These are phyloP conservation scores for Corynespora cassiicola DNA, from an alignment of 2,329 filamentous ascomycete species.

Conservation along the genomic window DNA sequence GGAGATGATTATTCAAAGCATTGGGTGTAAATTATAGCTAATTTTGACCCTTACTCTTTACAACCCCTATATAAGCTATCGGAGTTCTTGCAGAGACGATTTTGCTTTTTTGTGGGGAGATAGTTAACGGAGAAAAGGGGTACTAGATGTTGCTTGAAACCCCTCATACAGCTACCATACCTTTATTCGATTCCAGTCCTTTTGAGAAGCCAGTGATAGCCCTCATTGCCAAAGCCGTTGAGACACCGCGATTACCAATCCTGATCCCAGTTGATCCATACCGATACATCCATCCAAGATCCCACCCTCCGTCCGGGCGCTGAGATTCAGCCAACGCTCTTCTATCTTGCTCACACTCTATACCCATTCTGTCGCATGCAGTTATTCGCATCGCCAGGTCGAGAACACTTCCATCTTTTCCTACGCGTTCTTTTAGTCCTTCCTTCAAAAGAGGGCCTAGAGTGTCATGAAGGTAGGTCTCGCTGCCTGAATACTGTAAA, in stretches of 20 bases:
- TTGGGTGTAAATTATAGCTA: too few species aligned
- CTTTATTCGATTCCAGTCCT: too few species aligned
- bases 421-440: conserved; percentile 30
- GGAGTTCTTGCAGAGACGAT: too few species aligned
- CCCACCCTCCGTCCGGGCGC: conserved; percentile 44
- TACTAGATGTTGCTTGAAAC: too few species aligned
- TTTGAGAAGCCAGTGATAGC: too few species aligned
- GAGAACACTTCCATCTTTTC: conserved; percentile 26
- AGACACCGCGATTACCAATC: conserved; percentile 26
- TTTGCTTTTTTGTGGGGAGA: too few species aligned
- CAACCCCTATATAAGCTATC: too few species aligned
- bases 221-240: conserved; percentile 30
- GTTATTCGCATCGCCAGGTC: conserved; percentile 35
- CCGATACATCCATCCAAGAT: conserved; percentile 29
- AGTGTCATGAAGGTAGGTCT: conserved; percentile 23
- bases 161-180: too few species aligned
- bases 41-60: too few species aligned
- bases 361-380: conserved; percentile 29
- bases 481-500: conserved; percentile 18
- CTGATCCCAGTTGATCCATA: conserved; percentile 19
- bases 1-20: too few species aligned
- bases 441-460: conserved; percentile 26
- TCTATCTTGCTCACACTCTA: conserved; percentile 19
- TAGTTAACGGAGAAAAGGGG: too few species aligned
- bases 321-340: conserved; percentile 32